Evolutionary conservation across 768 basidiomycete genomes (phyloP).

Genomic region (Hericium coralloides): DNA sequence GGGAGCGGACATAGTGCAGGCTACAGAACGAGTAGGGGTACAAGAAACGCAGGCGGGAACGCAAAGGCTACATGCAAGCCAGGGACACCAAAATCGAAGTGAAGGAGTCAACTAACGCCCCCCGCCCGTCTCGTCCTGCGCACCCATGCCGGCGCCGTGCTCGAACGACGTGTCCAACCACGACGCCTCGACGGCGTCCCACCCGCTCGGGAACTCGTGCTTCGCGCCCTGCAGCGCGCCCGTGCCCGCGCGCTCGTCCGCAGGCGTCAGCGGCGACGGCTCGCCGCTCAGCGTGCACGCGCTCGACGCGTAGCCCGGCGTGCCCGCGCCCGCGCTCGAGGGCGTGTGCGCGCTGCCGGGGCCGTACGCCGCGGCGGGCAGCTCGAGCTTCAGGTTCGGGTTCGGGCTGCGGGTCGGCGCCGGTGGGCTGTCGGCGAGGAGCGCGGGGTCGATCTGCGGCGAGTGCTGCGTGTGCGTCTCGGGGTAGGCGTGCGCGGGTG

Average conservation of each 20-base stretch:
- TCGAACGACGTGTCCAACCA: neutral
- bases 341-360: neutral
- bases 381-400: neutral
- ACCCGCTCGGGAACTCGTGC: neutral
- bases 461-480: neutral
- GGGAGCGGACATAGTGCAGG: too few species aligned
- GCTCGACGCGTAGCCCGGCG: too few species aligned
- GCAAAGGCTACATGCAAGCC: too few species aligned
- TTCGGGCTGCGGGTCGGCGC: neutral
- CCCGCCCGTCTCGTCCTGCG: neutral
- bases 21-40: too few species aligned
- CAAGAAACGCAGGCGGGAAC: too few species aligned
- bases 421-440: constrained; percentile 1
- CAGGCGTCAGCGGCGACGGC: constrained; percentile 2
- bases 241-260: neutral
- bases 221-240: neutral
- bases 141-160: neutral
- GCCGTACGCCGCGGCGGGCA: too few species aligned
- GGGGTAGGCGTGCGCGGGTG: neutral
- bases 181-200: neutral
- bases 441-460: constrained; percentile 7
- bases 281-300: neutral
- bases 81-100: too few species aligned
- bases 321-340: neutral
- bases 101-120: too few species aligned